A percentile compares a stretch with the other conserved stretches of the same genome.
Evolutionary conservation across 169 alveolate species (phyloP).

Genomic region (Cryptosporidium bovis): DNA sequence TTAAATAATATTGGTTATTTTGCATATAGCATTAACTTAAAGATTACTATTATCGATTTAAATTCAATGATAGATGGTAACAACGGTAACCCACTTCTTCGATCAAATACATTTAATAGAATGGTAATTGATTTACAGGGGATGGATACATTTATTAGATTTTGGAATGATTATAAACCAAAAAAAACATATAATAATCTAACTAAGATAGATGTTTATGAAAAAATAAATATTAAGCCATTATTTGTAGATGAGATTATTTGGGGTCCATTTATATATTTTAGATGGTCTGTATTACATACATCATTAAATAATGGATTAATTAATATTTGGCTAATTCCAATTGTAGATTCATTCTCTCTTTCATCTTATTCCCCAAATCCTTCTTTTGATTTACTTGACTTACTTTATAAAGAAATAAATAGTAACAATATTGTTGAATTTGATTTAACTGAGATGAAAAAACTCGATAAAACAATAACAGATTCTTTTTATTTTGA

Average conservation of each 20-base stretch:
- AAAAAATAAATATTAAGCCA: conserved; percentile 18
- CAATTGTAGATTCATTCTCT: conserved; percentile 48
- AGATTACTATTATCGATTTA: conserved; percentile 33
- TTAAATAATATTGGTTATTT: conserved; percentile 44
- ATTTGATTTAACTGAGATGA: conserved; percentile 29
- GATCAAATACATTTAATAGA: conserved; percentile 56
- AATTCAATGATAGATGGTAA: conserved; percentile 67
- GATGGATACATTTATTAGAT: background rate
- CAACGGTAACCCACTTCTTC: conserved; percentile 35
- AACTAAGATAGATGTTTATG: background rate
- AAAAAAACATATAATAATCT: background rate
- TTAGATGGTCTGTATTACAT: conserved; percentile 57
- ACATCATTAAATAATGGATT: conserved; percentile 58
- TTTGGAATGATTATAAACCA: conserved; percentile 19
- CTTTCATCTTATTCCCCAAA: conserved; percentile 28
- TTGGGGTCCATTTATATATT: conserved; percentile 67
- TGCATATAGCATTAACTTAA: conserved; percentile 66
- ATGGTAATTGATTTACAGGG: conserved; percentile 26
- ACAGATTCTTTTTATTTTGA: conserved; percentile 9
- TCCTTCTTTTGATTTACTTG: conserved; percentile 54
- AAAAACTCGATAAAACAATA: background rate
- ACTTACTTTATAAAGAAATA: background rate
- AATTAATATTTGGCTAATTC: conserved; percentile 37
- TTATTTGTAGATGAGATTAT: conserved; percentile 16
- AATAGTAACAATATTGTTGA: background rate